Conservation (phyloP, 2,329 filamentous ascomycete genomes). For the Monilinia aucupariae region DNA sequence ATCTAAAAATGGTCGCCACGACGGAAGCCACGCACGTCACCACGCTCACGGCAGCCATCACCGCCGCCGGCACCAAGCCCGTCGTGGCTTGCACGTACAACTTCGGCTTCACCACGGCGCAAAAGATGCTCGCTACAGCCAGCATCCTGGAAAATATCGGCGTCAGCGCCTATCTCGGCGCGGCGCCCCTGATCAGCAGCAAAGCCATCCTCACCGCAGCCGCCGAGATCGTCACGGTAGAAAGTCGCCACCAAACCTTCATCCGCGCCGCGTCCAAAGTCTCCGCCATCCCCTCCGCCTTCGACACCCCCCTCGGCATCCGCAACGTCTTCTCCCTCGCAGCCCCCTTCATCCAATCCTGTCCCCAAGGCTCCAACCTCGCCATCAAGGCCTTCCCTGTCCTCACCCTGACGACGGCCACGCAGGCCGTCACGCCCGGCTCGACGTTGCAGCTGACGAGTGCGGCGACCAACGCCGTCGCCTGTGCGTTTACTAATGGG, state of each 20-base stretch:
- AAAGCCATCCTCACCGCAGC: conserved; percentile 59
- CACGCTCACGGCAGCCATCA: conserved; percentile 54
- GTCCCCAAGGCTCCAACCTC: conserved; percentile 60
- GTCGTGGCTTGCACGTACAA: conserved; percentile 67
- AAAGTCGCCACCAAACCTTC: conserved; percentile 69
- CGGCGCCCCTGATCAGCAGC: conserved; percentile 58
- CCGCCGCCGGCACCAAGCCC: conserved; percentile 56
- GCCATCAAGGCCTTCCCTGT: conserved; percentile 58
- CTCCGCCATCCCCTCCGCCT: conserved; percentile 59
- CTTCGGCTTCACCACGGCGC: conserved; percentile 62
- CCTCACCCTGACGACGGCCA: conserved; percentile 45
- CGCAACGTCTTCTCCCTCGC: conserved; percentile 68
- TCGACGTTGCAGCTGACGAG: conserved; percentile 46
- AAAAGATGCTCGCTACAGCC: conserved; percentile 63
- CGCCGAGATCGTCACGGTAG: conserved; percentile 65
- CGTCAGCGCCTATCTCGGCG: conserved; percentile 67
- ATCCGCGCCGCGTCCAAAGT: conserved; percentile 56
- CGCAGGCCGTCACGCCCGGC: conserved; percentile 39
- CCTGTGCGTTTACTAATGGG: conserved; percentile 65
- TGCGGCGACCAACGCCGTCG: conserved; percentile 47
- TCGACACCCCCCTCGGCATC: conserved; percentile 64
- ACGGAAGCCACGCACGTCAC: conserved; percentile 61
- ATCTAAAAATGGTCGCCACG: conserved; percentile 55
- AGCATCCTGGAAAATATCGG: conserved; percentile 67
- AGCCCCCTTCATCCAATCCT: conserved; percentile 65